These are phyloP conservation scores for Porcisia deanei DNA, from an alignment of 208 protist species.

Conservation along the genomic window DNA sequence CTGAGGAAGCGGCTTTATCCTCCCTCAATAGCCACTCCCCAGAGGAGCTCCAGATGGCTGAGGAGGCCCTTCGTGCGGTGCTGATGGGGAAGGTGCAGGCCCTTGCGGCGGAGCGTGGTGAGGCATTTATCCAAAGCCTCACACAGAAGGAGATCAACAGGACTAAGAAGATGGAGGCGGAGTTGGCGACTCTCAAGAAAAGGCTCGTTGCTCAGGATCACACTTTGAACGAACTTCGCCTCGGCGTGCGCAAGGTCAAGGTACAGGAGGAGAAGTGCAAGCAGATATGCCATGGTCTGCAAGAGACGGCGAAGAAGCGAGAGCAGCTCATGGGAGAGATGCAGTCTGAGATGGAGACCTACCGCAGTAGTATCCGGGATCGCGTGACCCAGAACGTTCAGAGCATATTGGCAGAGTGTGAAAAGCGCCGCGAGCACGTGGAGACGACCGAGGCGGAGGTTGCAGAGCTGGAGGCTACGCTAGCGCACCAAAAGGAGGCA, in stretches of 20 bases:
- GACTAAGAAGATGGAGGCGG: constrained; percentile 69
- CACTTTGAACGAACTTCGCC: constrained; percentile 37
- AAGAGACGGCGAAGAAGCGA: constrained; percentile 50
- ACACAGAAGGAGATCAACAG: constrained; percentile 72
- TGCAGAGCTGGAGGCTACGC: constrained; percentile 40
- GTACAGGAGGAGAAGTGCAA: constrained; percentile 38
- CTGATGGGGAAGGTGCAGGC: constrained; percentile 35
- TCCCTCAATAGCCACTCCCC: constrained; percentile 23
- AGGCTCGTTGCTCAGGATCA: constrained; percentile 37
- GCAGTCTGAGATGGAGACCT: constrained; percentile 53
- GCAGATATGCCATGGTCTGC: constrained; percentile 48
- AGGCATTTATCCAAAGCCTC: constrained; percentile 55
- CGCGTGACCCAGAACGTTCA: constrained; percentile 49
- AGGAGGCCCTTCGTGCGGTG: constrained; percentile 30
- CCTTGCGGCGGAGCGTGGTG: constrained; percentile 55
- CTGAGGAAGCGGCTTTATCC: constrained; percentile 11
- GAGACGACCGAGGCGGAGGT: constrained; percentile 53
- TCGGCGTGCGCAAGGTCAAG: constrained; percentile 28
- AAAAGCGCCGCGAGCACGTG: constrained; percentile 41
- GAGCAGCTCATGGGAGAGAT: constrained; percentile 50
- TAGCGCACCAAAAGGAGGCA: constrained; percentile 45
- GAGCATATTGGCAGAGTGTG: constrained; percentile 45
- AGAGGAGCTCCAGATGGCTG: constrained; percentile 31
- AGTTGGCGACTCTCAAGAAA: constrained; percentile 63
- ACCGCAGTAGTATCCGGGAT: constrained; percentile 40